Evolutionary conservation across 495 filamentous ascomycete genomes (phyloP).

Genomic region (Aspergillus asperescens): DNA sequence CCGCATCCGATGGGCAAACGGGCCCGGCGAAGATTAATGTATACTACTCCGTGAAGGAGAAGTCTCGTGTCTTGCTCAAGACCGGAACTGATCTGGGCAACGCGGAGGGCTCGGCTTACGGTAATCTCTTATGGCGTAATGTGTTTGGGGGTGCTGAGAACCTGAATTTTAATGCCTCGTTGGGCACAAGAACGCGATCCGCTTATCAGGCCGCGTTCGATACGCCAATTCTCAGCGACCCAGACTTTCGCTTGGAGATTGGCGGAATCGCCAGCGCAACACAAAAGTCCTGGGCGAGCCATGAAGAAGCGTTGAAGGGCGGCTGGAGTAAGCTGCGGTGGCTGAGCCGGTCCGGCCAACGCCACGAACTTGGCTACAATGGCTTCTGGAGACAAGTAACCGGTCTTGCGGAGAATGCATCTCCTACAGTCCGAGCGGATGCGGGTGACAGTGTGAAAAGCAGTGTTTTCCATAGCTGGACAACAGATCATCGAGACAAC

Average conservation of each 20-base stretch:
- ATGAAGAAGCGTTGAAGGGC: constrained; percentile 85
- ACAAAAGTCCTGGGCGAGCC: constrained; percentile 83
- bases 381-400: constrained; percentile 86
- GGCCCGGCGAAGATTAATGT: constrained; percentile 67
- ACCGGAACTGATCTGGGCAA: constrained; percentile 92
- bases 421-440: constrained; percentile 71
- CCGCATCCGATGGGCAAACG: constrained; percentile 52
- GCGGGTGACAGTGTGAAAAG: constrained; percentile 91
- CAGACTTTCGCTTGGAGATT: constrained; percentile 66
- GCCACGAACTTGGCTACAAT: constrained; percentile 72
- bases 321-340: constrained; percentile 71
- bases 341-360: constrained; percentile 54
- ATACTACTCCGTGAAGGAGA: constrained; percentile 69
- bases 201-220: constrained; percentile 82
- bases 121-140: constrained; percentile 77
- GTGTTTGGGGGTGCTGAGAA: constrained; percentile 91
- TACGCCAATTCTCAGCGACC: constrained; percentile 74
- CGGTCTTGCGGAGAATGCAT: constrained; percentile 64
- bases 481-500: constrained; percentile 71
- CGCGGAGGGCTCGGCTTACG: constrained; percentile 85
- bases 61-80: constrained; percentile 71
- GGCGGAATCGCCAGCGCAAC: constrained; percentile 76
- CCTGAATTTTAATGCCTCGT: constrained; percentile 74
- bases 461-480: constrained; percentile 75
- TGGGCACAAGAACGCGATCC: constrained; percentile 83